phyloP scores from a whole-genome alignment of 1,284 basidiomycete species.

The Cutaneotrichosporon dermatis region DNA sequence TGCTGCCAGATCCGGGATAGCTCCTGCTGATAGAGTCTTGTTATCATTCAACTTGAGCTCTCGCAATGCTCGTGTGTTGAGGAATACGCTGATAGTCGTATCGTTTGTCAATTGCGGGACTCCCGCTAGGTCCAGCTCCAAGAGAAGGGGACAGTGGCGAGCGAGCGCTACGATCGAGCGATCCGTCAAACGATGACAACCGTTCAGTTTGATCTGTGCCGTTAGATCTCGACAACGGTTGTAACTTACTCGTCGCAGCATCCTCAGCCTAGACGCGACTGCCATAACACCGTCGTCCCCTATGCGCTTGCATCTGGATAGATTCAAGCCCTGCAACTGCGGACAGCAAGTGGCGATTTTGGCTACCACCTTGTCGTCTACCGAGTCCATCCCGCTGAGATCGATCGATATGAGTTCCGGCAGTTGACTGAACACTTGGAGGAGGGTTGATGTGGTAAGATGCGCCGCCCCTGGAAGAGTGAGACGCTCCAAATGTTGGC shows the following conservation, averaged over 20 bases:
- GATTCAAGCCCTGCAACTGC: conserved; percentile 86
- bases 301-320: conserved; percentile 76
- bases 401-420: conserved; percentile 83
- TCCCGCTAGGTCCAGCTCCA: conserved; percentile 89
- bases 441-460: conserved; percentile 66
- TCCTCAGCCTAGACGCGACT: conserved; percentile 68
- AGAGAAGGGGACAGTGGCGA: conserved; percentile 74
- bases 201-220: conserved; percentile 74
- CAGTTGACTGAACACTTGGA: conserved; percentile 64
- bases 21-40: conserved; percentile 70
- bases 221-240: neutral
- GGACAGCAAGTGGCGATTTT: conserved; percentile 66
- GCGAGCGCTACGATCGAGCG: conserved; percentile 73
- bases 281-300: conserved; percentile 73
- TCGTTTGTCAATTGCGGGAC: conserved; percentile 74
- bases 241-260: conserved; percentile 60
- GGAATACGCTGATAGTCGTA: conserved; percentile 79
- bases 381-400: conserved; percentile 67
- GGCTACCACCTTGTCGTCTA: conserved; percentile 66
- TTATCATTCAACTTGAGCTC: conserved; percentile 86
- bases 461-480: conserved; percentile 79
- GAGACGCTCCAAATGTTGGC: conserved; percentile 81
- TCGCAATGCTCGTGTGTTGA: conserved; percentile 72
- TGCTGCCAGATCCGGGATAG: conserved; percentile 69
- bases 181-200: conserved; percentile 72